Evolutionary conservation across 2,329 filamentous ascomycete genomes (phyloP).

Genomic region (Calonectria pauciramosa): DNA sequence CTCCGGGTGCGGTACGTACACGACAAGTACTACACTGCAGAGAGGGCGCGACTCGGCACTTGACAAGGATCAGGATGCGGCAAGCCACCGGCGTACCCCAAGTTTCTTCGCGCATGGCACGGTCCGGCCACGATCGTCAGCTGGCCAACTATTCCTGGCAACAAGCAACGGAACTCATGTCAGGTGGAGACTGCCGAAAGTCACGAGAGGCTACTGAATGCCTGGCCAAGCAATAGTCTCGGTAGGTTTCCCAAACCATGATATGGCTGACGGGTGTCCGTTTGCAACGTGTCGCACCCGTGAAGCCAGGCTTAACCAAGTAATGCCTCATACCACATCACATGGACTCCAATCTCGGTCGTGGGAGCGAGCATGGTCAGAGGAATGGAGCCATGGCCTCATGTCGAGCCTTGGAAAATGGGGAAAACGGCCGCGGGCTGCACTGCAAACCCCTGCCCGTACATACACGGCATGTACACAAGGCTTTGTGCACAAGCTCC

Average conservation of each 20-base stretch:
- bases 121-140: slow-evolving; percentile 33
- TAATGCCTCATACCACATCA: slow-evolving; percentile 30
- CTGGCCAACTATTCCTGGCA: slow-evolving; percentile 8
- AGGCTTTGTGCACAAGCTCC: slow-evolving; percentile 15
- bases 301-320: slow-evolving; percentile 11
- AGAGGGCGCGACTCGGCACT: slow-evolving; percentile 9
- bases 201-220: slow-evolving; percentile 5
- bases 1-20: slow-evolving; percentile 8
- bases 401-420: slow-evolving; percentile 34
- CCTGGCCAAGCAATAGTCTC: slow-evolving; percentile 6
- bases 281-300: slow-evolving; percentile 23
- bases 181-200: slow-evolving; percentile 14
- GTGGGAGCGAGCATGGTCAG: slow-evolving; percentile 31
- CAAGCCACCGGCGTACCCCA: slow-evolving; percentile 21
- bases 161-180: slow-evolving; percentile 13
- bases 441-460: slow-evolving; percentile 36
- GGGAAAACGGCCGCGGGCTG: slow-evolving; percentile 33
- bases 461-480: slow-evolving; percentile 19
- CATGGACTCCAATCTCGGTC: slow-evolving; percentile 34
- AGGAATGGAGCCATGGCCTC: slow-evolving; percentile 37
- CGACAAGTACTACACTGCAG: neutral
- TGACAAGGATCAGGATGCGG: slow-evolving; percentile 30
- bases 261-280: slow-evolving; percentile 9
- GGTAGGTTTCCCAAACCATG: slow-evolving; percentile 2
- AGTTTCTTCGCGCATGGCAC: slow-evolving; percentile 20